phyloP scores from a whole-genome alignment of 1,284 basidiomycete species.

The Gomphus bonarii region DNA sequence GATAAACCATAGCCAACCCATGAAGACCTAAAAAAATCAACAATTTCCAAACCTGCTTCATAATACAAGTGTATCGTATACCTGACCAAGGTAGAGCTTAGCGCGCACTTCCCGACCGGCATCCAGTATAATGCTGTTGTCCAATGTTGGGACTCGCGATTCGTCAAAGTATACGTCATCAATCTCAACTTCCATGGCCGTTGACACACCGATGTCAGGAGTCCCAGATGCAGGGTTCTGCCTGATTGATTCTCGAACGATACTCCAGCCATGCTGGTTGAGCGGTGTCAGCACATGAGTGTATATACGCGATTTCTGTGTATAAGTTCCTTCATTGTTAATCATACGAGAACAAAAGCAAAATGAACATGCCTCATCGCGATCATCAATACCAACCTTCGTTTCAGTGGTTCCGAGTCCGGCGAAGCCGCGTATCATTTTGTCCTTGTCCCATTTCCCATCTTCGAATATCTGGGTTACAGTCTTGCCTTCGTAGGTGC shows the following conservation, averaged over 20 bases:
- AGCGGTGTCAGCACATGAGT: conserved; percentile 10
- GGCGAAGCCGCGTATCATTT: conserved; percentile 72
- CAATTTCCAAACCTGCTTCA: not conserved
- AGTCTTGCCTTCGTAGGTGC: conserved; percentile 27
- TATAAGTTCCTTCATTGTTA: conserved; percentile 2
- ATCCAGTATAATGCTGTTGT: conserved; percentile 50
- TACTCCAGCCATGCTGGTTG: conserved; percentile 26
- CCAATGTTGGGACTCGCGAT: not conserved
- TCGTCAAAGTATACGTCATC: conserved; percentile 2
- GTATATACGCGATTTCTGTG: conserved; percentile 5
- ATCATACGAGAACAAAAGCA: not conserved
- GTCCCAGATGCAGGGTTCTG: conserved; percentile 13
- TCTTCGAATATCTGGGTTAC: conserved; percentile 36
- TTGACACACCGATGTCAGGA: not conserved
- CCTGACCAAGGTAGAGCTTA: conserved; percentile 70
- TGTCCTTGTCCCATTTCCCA: conserved; percentile 55
- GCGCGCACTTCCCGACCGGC: conserved; percentile 63
- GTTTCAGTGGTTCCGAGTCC: conserved; percentile 36
- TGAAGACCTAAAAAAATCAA: conserved; percentile 38
- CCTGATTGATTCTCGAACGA: conserved; percentile 27
- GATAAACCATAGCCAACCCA: conserved; percentile 80
- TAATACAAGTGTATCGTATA: conserved; percentile 21
- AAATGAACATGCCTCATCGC: conserved; percentile 17
- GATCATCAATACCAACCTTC: conserved; percentile 24
- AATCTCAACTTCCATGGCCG: conserved; percentile 10